Base-by-base conservation (phyloP, 352 stramenopile genomes). In the Thalassiosira exigua region DNA sequence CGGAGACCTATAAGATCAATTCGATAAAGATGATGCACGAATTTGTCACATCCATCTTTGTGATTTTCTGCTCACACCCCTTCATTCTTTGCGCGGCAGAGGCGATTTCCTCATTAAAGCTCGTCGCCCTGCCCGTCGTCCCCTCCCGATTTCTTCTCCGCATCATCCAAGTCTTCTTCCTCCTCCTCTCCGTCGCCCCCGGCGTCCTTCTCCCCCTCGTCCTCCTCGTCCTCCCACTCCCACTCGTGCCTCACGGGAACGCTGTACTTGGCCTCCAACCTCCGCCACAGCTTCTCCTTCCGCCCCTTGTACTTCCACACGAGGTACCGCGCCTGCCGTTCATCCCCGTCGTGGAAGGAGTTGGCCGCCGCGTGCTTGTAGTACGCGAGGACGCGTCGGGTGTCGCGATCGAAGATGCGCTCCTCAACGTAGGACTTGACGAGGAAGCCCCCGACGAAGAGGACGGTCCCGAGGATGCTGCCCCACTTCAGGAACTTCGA, bases 281-380 rank as follows among this genome's bases (percentile, higher is more conserved):
- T 69, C n/a, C 80, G 84, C 86, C 86, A 92, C 5, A 94, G 59
- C 53, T 84, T 85, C 3, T 88, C 74, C 53, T 91, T 92, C 71
- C 91, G 91, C 30, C 80, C 79, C 26, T 85, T 85, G 72, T 94
- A 94, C 68, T 92, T 94, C 62, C 75, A 94, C 14, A 89, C 86
- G 11, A 92, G 59, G 48, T 90, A 94, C 1, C 85, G 75, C 46
- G 89, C 85, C 64, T 90, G 87, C 19, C 81, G 69, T 24, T 83
- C 32, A 66, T 94, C 85, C 9, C 89, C 89, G 69, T 94, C 89
- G 26, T 85, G 66, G 32, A 92, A 77, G 1, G 79, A 88, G 60
- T 87, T 87, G 9, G 86, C 82, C 56, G 86, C 69, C 5, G 82
- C 86, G 44, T 87, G 72, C 64, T 92, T 92, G 79, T 94, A 92